Evolutionary conservation across 129 eudicot species (phyloP).

Genomic region (Helianthus tuberosus): DNA sequence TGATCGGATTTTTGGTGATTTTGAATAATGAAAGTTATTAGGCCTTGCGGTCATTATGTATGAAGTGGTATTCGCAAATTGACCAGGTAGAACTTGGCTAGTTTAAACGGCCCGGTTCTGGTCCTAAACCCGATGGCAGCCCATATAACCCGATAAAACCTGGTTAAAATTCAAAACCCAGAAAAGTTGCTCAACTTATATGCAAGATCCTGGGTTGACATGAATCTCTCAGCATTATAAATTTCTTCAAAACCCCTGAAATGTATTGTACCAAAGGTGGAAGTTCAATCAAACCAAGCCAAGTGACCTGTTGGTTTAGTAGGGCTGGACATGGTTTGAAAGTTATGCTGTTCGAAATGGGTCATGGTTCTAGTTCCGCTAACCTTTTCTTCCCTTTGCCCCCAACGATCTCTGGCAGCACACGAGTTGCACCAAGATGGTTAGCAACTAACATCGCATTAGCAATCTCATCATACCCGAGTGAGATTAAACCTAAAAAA

Average conservation of each 20-base stretch:
- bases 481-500: conserved; percentile 2
- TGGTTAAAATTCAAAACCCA: too few relatives aligned
- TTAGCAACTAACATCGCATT: conserved; percentile 64
- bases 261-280: conserved; percentile 11
- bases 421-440: conserved; percentile 72
- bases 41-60: neutral
- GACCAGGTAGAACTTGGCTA: neutral
- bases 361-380: neutral
- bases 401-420: conserved; percentile 70
- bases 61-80: neutral
- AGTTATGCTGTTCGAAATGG: neutral
- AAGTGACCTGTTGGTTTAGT: neutral
- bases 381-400: conserved; percentile 57
- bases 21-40: conserved; percentile 15
- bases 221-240: conserved; percentile 54
- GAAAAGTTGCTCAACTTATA: too few relatives aligned
- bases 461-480: conserved; percentile 51
- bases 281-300: conserved; percentile 11
- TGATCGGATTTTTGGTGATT: conserved; percentile 7
- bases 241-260: conserved; percentile 61
- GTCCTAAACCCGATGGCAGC: too few relatives aligned
- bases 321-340: neutral
- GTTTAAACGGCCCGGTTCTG: too few relatives aligned
- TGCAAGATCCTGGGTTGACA: conserved; percentile 47
- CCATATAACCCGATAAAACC: too few relatives aligned